These are phyloP conservation scores for Herpetomonas samuelpessoai DNA, from an alignment of 208 protist genomes.

Conservation along the genomic window DNA sequence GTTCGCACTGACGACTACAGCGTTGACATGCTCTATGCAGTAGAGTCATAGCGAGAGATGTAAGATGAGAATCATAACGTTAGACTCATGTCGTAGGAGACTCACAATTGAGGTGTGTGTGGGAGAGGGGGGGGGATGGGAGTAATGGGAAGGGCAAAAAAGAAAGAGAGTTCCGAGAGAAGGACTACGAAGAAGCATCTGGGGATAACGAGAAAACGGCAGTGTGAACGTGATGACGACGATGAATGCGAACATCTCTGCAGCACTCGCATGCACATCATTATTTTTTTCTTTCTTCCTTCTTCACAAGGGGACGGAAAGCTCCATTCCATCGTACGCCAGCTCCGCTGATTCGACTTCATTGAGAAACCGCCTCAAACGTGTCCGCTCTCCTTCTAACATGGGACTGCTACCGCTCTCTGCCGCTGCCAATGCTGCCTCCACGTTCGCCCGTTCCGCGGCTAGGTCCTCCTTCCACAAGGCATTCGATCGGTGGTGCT, in stretches of 20 bases:
- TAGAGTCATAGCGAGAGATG: too few relatives aligned
- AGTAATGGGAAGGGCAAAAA: not conserved
- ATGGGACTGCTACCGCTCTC: not conserved
- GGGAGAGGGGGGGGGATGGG: not conserved
- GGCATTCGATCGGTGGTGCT: conserved; percentile 54
- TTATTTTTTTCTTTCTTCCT: conserved; percentile 1
- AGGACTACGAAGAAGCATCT: not conserved
- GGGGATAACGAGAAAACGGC: too few relatives aligned
- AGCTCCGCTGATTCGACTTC: conserved; percentile 53
- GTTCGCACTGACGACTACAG: too few relatives aligned
- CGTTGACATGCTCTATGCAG: too few relatives aligned
- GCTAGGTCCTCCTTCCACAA: conserved; percentile 32
- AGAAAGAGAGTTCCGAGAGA: conserved; percentile 8
- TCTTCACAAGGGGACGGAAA: conserved; percentile 35
- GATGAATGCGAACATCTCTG: not conserved
- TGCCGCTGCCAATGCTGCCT: not conserved
- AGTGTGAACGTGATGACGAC: not conserved
- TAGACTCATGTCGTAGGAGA: too few relatives aligned
- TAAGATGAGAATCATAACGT: too few relatives aligned
- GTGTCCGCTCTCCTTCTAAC: not conserved
- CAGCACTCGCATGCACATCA: too few relatives aligned
- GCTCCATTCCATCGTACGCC: conserved; percentile 61
- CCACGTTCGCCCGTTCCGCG: conserved; percentile 21
- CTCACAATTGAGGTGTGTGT: too few relatives aligned
- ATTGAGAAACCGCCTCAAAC: conserved; percentile 12